Conservation (phyloP, 75 land plant species). For the Pinus taeda region DNA sequence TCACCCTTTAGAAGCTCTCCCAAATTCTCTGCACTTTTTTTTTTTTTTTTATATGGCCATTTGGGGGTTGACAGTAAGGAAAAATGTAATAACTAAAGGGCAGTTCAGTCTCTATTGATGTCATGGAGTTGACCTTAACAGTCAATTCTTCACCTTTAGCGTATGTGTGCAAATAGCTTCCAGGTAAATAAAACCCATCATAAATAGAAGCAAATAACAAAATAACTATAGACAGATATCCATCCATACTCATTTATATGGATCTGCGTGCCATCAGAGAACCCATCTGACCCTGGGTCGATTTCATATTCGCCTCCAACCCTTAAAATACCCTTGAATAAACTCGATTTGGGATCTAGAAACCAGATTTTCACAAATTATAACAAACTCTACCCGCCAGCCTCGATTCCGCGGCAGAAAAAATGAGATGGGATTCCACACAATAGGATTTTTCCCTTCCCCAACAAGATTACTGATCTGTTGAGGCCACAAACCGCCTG, state of each 20-base stretch:
- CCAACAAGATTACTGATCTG: neutral
- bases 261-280: neutral
- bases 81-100: slow-evolving; percentile 81
- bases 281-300: neutral
- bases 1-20: slow-evolving; percentile 94
- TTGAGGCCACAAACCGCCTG: neutral
- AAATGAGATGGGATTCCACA: neutral
- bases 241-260: neutral
- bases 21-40: slow-evolving; percentile 79
- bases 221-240: neutral
- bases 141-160: slow-evolving; percentile 24
- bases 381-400: neutral
- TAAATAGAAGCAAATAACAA: slow-evolving; percentile 29
- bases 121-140: slow-evolving; percentile 81
- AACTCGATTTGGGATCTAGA: neutral
- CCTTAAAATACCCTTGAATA: neutral
- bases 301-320: neutral
- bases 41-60: slow-evolving; percentile 48
- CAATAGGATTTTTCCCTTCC: neutral
- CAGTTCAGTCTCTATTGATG: slow-evolving; percentile 85
- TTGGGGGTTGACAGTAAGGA: slow-evolving; percentile 67
- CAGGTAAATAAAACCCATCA: slow-evolving; percentile 61
- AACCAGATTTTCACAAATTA: neutral
- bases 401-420: neutral
- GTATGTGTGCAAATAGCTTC: slow-evolving; percentile 70